phyloP scores from a whole-genome alignment of 169 alveolate species.

The Plasmodium knowlesi region DNA sequence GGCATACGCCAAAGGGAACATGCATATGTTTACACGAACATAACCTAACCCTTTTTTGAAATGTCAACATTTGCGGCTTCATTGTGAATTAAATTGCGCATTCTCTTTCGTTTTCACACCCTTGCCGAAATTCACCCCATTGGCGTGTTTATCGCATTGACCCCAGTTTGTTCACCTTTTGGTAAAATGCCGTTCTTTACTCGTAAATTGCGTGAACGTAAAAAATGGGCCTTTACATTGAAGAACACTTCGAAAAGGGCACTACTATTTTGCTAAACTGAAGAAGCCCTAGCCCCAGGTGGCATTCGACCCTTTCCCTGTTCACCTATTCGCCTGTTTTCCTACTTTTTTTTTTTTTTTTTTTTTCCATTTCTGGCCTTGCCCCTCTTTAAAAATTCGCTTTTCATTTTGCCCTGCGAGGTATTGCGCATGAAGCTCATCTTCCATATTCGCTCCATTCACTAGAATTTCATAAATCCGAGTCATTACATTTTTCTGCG shows the following conservation, averaged over 20 bases:
- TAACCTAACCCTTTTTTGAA: neutral
- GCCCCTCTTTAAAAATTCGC: neutral
- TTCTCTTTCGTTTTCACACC: neutral
- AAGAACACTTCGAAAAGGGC: neutral
- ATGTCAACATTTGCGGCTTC: neutral
- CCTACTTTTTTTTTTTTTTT: too few species aligned
- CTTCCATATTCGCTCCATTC: neutral
- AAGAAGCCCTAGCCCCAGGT: neutral
- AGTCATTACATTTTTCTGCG: neutral
- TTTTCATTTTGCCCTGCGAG: conserved; percentile 2
- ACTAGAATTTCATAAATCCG: neutral
- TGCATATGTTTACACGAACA: neutral
- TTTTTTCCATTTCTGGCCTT: neutral
- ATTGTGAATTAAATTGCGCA: neutral
- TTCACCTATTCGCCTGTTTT: neutral
- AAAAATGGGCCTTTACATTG: neutral
- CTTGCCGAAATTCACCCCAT: neutral
- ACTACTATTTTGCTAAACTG: neutral
- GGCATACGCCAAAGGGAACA: neutral
- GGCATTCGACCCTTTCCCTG: neutral
- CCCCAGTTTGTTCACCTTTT: neutral
- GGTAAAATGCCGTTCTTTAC: neutral
- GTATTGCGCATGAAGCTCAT: neutral
- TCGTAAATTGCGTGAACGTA: neutral
- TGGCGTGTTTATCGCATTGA: neutral